phyloP scores from a whole-genome alignment of 345 rosid species.

The Firmiana major region DNA sequence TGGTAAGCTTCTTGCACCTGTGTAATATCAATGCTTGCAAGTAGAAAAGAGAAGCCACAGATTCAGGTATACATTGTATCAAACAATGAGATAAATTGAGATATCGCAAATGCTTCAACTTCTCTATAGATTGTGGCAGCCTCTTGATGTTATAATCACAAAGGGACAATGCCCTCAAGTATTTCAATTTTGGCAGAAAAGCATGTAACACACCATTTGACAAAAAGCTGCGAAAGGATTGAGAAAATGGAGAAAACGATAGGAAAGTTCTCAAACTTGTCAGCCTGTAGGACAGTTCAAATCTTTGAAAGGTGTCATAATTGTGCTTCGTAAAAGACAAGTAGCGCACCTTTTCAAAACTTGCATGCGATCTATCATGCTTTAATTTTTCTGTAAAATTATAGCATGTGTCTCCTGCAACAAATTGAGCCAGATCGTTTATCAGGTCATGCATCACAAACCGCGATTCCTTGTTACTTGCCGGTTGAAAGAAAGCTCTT shows the following conservation, averaged over 20 bases:
- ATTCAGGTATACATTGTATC: constrained; percentile 21
- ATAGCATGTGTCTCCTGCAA: constrained; percentile 5
- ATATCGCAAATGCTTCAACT: constrained; percentile 23
- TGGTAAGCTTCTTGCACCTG: background rate
- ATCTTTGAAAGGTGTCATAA: background rate
- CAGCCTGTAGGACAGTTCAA: background rate
- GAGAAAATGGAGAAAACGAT: background rate
- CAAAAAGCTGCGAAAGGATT: constrained; percentile 8
- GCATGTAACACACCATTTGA: background rate
- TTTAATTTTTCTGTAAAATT: background rate
- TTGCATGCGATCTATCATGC: background rate
- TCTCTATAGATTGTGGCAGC: constrained; percentile 19
- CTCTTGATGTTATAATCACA: background rate
- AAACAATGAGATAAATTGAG: constrained; percentile 11
- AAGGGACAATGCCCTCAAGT: constrained; percentile 16
- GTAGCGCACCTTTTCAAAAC: constrained; percentile 8
- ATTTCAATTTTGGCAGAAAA: constrained; percentile 7
- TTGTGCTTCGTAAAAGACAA: constrained; percentile 5
- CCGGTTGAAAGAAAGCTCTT: constrained; percentile 15
- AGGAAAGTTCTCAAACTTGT: constrained; percentile 12
- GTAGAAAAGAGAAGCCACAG: constrained; percentile 8
- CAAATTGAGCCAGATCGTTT: constrained; percentile 19
- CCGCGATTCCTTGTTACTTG: background rate
- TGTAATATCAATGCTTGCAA: constrained; percentile 16
- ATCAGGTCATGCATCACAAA: constrained; percentile 28